phyloP scores from a whole-genome alignment of 2,329 filamentous ascomycete species.

The Blastomyces silverae region DNA sequence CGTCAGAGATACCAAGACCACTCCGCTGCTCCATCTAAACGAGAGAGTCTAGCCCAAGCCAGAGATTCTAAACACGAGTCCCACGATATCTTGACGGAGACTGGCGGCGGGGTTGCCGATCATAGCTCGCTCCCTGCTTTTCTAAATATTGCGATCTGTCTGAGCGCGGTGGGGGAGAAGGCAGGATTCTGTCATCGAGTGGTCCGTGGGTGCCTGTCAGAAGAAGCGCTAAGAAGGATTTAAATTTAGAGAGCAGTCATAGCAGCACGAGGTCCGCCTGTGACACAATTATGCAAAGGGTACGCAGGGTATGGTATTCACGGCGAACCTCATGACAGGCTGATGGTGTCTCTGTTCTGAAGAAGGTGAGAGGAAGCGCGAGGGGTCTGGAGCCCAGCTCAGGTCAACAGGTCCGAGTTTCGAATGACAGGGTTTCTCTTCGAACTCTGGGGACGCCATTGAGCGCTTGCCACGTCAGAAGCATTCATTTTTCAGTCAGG shows the following conservation, averaged over 20 bases:
- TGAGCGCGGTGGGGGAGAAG: too few species aligned
- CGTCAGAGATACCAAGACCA: neutral
- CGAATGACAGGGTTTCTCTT: neutral
- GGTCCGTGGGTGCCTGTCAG: neutral
- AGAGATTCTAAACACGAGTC: neutral
- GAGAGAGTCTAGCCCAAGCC: neutral
- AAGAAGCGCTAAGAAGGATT: neutral
- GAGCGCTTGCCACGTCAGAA: conserved; percentile 1
- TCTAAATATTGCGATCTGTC: neutral
- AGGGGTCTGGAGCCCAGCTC: neutral
- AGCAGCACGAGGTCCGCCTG: neutral
- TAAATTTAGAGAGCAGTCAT: neutral
- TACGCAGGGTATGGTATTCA: neutral
- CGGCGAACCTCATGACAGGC: neutral
- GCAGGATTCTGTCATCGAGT: neutral
- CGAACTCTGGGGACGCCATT: neutral
- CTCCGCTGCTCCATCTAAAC: neutral
- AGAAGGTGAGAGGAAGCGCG: neutral
- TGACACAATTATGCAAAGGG: neutral
- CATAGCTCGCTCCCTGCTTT: neutral
- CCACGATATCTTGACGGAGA: neutral
- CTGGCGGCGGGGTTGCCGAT: neutral
- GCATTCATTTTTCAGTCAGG: conserved; percentile 9
- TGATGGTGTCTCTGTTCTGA: neutral
- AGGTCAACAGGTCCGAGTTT: neutral